Evolutionary conservation across 208 protist species (phyloP), one percentile per base, ranked within the genome.

Genomic region (Acanthamoeba lenticulata): DNA sequence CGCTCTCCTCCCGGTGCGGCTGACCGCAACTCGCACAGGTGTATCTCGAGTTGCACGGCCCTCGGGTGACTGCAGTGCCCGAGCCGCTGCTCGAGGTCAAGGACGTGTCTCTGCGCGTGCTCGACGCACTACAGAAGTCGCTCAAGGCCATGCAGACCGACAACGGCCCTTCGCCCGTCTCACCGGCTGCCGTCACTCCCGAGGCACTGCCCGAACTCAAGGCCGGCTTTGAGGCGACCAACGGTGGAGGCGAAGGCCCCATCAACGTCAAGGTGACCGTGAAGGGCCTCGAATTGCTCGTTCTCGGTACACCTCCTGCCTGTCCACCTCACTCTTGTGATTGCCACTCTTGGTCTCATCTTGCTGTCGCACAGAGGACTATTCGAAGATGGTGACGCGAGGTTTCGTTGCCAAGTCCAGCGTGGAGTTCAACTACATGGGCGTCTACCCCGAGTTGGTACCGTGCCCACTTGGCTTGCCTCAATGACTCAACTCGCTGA

Each of bases 371-470:
- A n/a, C 57, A 72, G 85, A 91, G 85, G 55, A 91, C 40, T 91
- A 45, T 36, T 29, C 47, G n/a, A 65, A 91, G 42, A 21, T 34
- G 1, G 85, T 74, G 4, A 91, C 85, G 7, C 85, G 85, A 3
- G 85, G 85, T 32, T 91, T 91, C 85, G 85, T 91, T 1, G 85
- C 57, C 55, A 65, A 24, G 36, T 69, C 85, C 19, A 91, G 27
- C 24, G 47, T 60, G 13, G 55, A 91, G 42, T 47, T 91, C 52
- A 91, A 91, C 55, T 91, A 38, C 77, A 86, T 86, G 77, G 57
- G 17, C 77, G 24, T 86, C n/a, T 86, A 42, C 44, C 77, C 77
- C 19, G 77, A 86, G 21, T 32, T 86, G 44, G 77, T 86, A 86
- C 77, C n/a, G n/a, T n/a, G 2, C n/a, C n/a, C n/a, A n/a, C n/a